A percentile compares a stretch with the other conserved stretches of the same genome.
Evolutionary conservation across 805 yeast genomes (phyloP).

Genomic region (Candida nonsorbophila): DNA sequence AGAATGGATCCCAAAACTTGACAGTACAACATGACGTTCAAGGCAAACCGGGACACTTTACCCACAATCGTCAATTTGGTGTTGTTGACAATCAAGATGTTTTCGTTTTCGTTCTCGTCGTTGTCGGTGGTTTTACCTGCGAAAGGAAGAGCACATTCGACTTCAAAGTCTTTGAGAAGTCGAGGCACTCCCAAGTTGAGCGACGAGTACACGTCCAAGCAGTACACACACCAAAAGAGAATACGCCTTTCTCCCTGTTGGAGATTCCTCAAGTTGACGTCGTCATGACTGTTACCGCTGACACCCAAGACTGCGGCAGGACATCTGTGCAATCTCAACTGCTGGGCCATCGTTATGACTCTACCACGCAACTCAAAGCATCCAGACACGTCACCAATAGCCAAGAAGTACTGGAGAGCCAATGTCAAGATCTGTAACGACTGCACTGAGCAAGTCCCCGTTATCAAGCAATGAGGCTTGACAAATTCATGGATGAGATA

Average conservation of each 20-base stretch:
- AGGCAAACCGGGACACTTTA: conserved; percentile 58
- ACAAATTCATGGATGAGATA: conserved; percentile 57
- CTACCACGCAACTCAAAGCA: conserved; percentile 73
- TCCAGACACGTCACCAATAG: conserved; percentile 67
- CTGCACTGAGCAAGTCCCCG: conserved; percentile 57
- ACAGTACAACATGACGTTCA: conserved; percentile 62
- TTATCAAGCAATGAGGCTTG: conserved; percentile 51
- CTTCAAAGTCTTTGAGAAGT: conserved; percentile 70
- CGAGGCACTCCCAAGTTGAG: conserved; percentile 80
- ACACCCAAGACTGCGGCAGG: conserved; percentile 80
- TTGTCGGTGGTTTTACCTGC: conserved; percentile 39
- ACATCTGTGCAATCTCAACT: conserved; percentile 77
- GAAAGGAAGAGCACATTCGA: conserved; percentile 82
- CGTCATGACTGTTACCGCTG: conserved; percentile 22
- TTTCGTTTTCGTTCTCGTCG: conserved; percentile 43
- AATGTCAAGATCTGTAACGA: conserved; percentile 66
- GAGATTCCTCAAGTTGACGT: conserved; percentile 45
- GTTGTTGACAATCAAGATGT: conserved; percentile 55
- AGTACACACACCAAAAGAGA: conserved; percentile 79
- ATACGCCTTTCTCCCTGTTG: conserved; percentile 83
- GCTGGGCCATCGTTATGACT: conserved; percentile 79
- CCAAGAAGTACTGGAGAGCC: conserved; percentile 65
- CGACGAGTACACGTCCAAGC: conserved; percentile 70
- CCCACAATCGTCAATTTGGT: conserved; percentile 61
- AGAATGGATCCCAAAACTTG: conserved; percentile 69